Conservation (phyloP, 140 eudicot species). For the Cichorium intybus region DNA sequence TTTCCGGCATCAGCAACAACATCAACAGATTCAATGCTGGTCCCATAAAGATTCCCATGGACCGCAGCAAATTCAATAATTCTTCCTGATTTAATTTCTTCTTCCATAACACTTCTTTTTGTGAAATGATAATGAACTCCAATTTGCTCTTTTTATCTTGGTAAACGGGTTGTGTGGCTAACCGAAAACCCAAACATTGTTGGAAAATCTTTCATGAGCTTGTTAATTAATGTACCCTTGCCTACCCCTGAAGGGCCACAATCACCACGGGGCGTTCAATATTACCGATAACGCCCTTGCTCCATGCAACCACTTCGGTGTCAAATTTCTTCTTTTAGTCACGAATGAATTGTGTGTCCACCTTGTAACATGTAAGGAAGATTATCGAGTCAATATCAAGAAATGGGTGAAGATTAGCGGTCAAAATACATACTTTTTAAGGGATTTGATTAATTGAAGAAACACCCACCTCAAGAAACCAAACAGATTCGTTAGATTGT, state of each 20-base stretch:
- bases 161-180: conserved; percentile 95
- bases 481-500: no score
- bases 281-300: conserved; percentile 75
- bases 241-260: conserved; percentile 98
- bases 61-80: conserved; percentile 86
- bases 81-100: conserved; percentile 61
- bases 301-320: conserved; percentile 87
- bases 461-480: no score
- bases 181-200: no score
- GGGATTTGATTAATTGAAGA: no score
- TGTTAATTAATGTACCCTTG: conserved; percentile 80
- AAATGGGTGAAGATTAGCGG: no score
- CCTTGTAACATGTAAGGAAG: conserved; percentile 29
- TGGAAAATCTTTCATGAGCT: conserved; percentile 77
- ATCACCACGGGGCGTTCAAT: conserved; percentile 76
- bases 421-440: no score
- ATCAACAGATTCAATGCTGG: conserved; percentile 90
- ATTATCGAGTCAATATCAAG: conserved; percentile 3
- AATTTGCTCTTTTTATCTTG: conserved; percentile 68
- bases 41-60: conserved; percentile 93
- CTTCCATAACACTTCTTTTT: conserved; percentile 60
- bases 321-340: conserved; percentile 54
- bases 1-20: conserved; percentile 86
- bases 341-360: conserved; percentile 67
- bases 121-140: conserved; percentile 84